Evolutionary conservation across 108 stramenopile genomes (phyloP).

Genomic region (Skeletonema grethae): DNA sequence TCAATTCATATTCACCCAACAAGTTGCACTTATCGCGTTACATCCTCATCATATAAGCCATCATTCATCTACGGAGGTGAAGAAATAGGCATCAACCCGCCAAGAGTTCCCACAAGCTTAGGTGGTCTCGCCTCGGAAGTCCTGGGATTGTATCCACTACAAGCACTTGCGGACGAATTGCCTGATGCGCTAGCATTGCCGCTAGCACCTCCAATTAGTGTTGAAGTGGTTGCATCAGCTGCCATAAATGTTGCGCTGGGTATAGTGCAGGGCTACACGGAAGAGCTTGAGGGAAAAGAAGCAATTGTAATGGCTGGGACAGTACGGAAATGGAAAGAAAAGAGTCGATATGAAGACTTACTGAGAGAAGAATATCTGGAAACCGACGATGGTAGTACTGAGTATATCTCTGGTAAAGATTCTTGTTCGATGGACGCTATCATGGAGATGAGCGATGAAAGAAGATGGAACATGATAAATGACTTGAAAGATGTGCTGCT

Average conservation of each 20-base stretch:
- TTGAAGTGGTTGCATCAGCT: conserved; percentile 8
- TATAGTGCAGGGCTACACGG: background rate
- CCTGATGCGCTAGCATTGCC: conserved; percentile 4
- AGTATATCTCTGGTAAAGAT: background rate
- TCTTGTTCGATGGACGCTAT: background rate
- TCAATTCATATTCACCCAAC: background rate
- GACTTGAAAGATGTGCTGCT: background rate
- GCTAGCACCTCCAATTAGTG: background rate
- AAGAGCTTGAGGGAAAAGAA: conserved; percentile 9
- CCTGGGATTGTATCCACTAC: background rate
- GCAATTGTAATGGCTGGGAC: conserved; percentile 3
- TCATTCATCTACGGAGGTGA: conserved; percentile 9
- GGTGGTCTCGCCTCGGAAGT: conserved; percentile 5
- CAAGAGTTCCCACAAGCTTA: background rate
- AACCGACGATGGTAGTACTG: background rate
- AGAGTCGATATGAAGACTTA: background rate
- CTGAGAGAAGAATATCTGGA: conserved; percentile 1
- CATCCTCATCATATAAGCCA: background rate
- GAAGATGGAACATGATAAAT: background rate
- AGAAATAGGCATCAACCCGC: background rate
- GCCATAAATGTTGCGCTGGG: conserved; percentile 8
- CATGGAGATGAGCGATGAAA: conserved; percentile 7
- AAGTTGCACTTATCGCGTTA: background rate
- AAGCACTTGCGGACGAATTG: conserved; percentile 3
- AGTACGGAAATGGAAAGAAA: background rate